Base-by-base conservation (phyloP, 257 asterid genomes). In the Scutellaria baicalensis region DNA sequence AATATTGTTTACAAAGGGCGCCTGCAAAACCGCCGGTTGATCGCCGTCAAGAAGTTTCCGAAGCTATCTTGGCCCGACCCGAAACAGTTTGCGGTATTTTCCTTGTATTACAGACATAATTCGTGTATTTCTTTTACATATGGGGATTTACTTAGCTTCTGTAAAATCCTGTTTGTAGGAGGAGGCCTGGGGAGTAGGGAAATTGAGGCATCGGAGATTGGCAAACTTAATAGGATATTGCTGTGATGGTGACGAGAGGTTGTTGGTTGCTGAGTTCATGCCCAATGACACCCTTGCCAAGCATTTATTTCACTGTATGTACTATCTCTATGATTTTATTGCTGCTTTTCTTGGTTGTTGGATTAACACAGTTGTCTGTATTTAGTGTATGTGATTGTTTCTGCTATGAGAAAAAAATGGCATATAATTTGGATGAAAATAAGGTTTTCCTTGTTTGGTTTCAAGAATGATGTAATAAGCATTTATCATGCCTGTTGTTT, bases 241-340 rank as follows among this genome's bases (percentile, higher is more conserved):
- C 68, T 87, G 90, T 66, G 94, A 87, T 76, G 90, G 94, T 45
- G 94, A 87, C 83, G 94, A 87, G 77, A 81, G 94, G 65, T 80
- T 87, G 74, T 75, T 87, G 80, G 83, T 87, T 59, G 94, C 90
- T 49, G 94, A 87, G 67, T 87, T 70, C 80, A 83, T 87, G 94
- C 89, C 90, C 7, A 83, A 83, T 71, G 94, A 84, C 72, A 84
- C 94, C 8, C 87, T 87, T 62, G 89, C 90, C 11, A 87, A 87
- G 79, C 94, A 84, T 74, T 79, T 87, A 52, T 87, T 87, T 70
- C 90, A 87, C 77, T 87, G 94, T 87, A 83, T n/a, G 23, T 38
- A 38, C 20, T 5, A 18, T 47, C 17, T 6, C 0, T 54, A 33
- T n/a, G n/a, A n/a, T 5, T 27, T 0, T 27, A 27, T 27, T 27